Percentiles rank a stretch among this genome's conserved stretches.
These are phyloP conservation scores for Nelumbo lutea DNA, from an alignment of 164 flowering plant genomes.

Conservation along the genomic window DNA sequence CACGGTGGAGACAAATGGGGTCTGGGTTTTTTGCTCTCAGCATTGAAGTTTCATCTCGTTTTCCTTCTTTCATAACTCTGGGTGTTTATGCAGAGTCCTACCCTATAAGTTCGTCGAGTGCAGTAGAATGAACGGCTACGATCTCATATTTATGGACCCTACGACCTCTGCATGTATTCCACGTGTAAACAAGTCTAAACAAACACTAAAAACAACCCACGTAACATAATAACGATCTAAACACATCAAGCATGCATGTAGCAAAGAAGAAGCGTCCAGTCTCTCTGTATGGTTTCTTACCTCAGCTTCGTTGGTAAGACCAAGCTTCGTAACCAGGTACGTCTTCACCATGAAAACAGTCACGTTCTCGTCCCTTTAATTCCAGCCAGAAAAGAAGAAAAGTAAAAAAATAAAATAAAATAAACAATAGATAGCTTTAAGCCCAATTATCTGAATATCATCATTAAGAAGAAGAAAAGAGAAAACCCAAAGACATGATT, in stretches of 20 bases:
- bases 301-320: constrained; percentile 33
- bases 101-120: no score
- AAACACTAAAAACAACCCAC: not conserved
- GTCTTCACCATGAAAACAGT: constrained; percentile 33
- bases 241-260: not conserved
- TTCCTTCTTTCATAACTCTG: not conserved
- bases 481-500: not conserved
- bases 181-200: not conserved
- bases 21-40: no score
- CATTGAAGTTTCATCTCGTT: no score
- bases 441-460: constrained; percentile 15
- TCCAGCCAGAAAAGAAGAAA: not conserved
- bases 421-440: constrained; percentile 10
- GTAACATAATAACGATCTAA: not conserved
- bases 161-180: not conserved
- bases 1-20: no score
- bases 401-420: not conserved
- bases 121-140: not conserved
- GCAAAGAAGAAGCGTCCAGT: not conserved
- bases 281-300: constrained; percentile 14
- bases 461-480: constrained; percentile 10
- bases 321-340: constrained; percentile 37
- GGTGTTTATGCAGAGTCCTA: no score
- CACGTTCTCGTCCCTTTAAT: constrained; percentile 27
- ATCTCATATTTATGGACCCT: not conserved